Evolutionary conservation across 2,329 filamentous ascomycete genomes (phyloP).

Genomic region (Didymella sp.): DNA sequence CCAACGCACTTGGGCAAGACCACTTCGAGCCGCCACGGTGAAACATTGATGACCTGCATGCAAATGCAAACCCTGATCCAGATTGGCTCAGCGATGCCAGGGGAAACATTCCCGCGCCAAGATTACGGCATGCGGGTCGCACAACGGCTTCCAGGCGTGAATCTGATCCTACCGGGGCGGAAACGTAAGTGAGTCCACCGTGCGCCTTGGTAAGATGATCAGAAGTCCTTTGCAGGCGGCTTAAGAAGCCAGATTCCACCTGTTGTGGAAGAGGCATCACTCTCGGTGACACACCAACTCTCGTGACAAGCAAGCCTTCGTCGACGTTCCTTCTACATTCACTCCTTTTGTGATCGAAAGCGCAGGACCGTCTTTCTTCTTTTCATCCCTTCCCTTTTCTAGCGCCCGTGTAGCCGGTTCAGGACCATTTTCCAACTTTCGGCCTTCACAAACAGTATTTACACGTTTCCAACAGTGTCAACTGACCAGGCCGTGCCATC

Average conservation of each 20-base stretch:
- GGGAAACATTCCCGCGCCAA: constrained; percentile 27
- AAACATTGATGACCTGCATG: constrained; percentile 14
- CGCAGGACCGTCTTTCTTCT: constrained; percentile 41
- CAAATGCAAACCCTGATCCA: constrained; percentile 10
- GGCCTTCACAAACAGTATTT: constrained; percentile 14
- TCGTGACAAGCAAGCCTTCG: constrained; percentile 44
- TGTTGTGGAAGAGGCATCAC: constrained; percentile 31
- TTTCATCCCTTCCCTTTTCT: constrained; percentile 27
- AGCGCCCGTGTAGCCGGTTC: constrained; percentile 28
- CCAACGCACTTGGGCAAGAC: constrained; percentile 18
- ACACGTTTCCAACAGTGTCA: constrained; percentile 25
- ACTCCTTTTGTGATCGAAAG: constrained; percentile 36
- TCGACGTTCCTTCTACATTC: constrained; percentile 42
- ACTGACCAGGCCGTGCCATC: constrained; percentile 18
- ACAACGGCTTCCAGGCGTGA: constrained; percentile 33
- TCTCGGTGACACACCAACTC: constrained; percentile 35
- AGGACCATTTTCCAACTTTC: constrained; percentile 11
- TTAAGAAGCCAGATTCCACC: constrained; percentile 32
- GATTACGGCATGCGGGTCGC: constrained; percentile 29
- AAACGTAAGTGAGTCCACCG: constrained; percentile 25
- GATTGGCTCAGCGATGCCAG: constrained; percentile 36
- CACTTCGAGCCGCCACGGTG: constrained; percentile 19
- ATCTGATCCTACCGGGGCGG: constrained; percentile 27
- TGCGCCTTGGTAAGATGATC: constrained; percentile 19
- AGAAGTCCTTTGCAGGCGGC: constrained; percentile 15